Base-by-base conservation (phyloP, 106 monocot species). In the Narthecium ossifragum region DNA sequence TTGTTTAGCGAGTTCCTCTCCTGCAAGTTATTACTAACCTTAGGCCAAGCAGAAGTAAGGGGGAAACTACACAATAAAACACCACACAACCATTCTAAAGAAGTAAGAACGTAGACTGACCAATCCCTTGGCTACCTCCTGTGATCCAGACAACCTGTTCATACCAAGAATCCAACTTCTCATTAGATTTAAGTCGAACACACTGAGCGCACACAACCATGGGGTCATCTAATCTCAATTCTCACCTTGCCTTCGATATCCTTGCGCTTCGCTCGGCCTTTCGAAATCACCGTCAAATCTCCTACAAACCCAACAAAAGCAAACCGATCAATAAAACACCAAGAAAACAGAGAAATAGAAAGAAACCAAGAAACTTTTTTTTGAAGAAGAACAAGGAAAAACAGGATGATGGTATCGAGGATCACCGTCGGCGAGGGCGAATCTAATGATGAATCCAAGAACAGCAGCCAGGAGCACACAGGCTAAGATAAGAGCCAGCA, bases 71-170 rank as follows among this genome's bases (percentile, higher is more conserved):
- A n/a, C n/a, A n/a, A n/a, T n/a, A n/a, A n/a, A n/a, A n/a, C n/a
- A n/a, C n/a, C n/a, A n/a, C n/a, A n/a, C n/a, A n/a, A n/a, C n/a
- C n/a, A n/a, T n/a, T n/a, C n/a, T n/a, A n/a, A n/a, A n/a, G n/a
- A n/a, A n/a, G n/a, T n/a, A n/a, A n/a, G n/a, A n/a, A n/a, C n/a
- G n/a, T n/a, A n/a, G n/a, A 40, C 54, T 78, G 31, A 90, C 90
- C 90, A 22, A 91, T 91, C 73, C 90, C 90, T 24, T 85, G 90
- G 73, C 90, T 91, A 20, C 85, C 90, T 10, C 90, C 90, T n/a
- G 90, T 91, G 30, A 91, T 91, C 90, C 90, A 70, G 37, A 70
- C 69, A 27, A 70, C 69, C 69, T 70, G 1, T 49, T 59, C 9
- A 60, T 6, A 43, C 6, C 0, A 2, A 27, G 9, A 32, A 43